Evolutionary conservation across 1,284 basidiomycete genomes (phyloP).

Genomic region (Fomitiporia mediterranea): DNA sequence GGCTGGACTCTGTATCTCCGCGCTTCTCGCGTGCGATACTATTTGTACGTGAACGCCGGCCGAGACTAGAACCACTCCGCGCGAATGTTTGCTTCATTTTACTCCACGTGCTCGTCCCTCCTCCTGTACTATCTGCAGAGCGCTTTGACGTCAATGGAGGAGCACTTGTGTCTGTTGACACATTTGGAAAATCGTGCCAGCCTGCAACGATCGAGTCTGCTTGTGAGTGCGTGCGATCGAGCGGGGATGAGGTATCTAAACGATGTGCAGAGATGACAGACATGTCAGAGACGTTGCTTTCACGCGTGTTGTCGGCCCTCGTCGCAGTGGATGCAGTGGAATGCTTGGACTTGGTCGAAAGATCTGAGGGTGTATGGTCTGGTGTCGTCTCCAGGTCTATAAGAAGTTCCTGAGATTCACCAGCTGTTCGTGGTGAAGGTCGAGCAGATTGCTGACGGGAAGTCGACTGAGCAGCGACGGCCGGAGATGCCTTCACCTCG

Average conservation of each 20-base stretch:
- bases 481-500: slow-evolving; percentile 26
- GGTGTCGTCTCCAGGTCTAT: slow-evolving; percentile 58
- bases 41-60: slow-evolving; percentile 72
- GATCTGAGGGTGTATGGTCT: slow-evolving; percentile 40
- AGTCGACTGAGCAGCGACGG: slow-evolving; percentile 24
- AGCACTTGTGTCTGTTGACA: not conserved
- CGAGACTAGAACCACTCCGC: slow-evolving; percentile 56
- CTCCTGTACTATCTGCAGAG: slow-evolving; percentile 37
- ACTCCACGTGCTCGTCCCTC: slow-evolving; percentile 51
- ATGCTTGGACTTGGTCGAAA: slow-evolving; percentile 33
- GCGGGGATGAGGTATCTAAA: slow-evolving; percentile 8
- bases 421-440: slow-evolving; percentile 47
- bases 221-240: slow-evolving; percentile 17
- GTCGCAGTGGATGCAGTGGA: slow-evolving; percentile 48
- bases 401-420: slow-evolving; percentile 48
- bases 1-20: slow-evolving; percentile 58
- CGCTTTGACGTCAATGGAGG: slow-evolving; percentile 43
- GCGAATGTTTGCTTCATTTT: slow-evolving; percentile 59
- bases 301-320: slow-evolving; percentile 35
- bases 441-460: slow-evolving; percentile 37
- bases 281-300: slow-evolving; percentile 11
- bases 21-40: slow-evolving; percentile 59
- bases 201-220: slow-evolving; percentile 16
- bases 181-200: slow-evolving; percentile 9
- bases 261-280: slow-evolving; percentile 9